phyloP scores from a whole-genome alignment of 23 red algal species.

The Gracilaria domingensis region DNA sequence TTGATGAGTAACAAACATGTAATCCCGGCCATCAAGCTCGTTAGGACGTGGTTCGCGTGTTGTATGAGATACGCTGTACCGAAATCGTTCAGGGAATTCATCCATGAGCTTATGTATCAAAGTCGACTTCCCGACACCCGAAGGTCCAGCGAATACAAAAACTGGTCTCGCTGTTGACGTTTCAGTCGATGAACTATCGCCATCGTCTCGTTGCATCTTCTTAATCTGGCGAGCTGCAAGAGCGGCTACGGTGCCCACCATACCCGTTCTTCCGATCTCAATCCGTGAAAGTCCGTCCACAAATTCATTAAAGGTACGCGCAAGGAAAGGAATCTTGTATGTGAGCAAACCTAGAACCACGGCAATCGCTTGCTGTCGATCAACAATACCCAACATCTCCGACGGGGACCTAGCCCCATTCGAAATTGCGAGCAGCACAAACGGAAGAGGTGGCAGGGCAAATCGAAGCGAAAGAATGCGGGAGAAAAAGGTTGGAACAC shows the following conservation, averaged over 20 bases:
- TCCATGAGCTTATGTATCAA: conserved; percentile 82
- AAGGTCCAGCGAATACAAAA: conserved; percentile 83
- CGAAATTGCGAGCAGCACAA: conserved; percentile 33
- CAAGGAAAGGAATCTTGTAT: conserved; percentile 84
- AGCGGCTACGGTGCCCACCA: conserved; percentile 61
- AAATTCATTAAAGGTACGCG: conserved; percentile 64
- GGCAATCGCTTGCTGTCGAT: conserved; percentile 53
- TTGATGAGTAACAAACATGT: conserved; percentile 83
- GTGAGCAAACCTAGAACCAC: conserved; percentile 79
- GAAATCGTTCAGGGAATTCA: conserved; percentile 79
- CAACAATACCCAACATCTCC: conserved; percentile 40
- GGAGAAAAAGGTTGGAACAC: conserved; percentile 17
- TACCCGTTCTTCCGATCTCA: conserved; percentile 68
- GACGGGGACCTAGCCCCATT: conserved; percentile 18
- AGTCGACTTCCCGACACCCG: conserved; percentile 93
- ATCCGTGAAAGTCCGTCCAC: conserved; percentile 56
- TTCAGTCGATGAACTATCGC: background rate
- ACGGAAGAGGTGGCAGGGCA: conserved; percentile 70
- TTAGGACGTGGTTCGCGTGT: conserved; percentile 79
- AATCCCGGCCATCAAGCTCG: conserved; percentile 85
- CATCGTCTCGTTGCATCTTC: conserved; percentile 12
- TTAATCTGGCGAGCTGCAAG: conserved; percentile 52
- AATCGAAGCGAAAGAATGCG: conserved; percentile 54
- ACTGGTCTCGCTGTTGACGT: conserved; percentile 18
- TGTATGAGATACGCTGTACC: conserved; percentile 88